These are phyloP conservation scores for Corylus avellana DNA, from an alignment of 306 rosid genomes.

Conservation along the genomic window DNA sequence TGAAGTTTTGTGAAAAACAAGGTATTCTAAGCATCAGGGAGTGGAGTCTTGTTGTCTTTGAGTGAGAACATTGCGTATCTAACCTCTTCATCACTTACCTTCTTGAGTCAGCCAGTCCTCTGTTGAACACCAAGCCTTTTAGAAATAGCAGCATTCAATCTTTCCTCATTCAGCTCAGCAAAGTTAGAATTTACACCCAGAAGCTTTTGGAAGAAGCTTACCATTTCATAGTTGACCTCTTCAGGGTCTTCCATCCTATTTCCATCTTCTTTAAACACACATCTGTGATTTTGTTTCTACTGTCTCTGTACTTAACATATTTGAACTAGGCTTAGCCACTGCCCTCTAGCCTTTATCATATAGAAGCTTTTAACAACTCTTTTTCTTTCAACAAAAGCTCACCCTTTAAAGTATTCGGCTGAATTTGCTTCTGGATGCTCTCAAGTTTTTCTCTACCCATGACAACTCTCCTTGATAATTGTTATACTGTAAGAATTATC, in stretches of 20 bases:
- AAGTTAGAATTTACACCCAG: not conserved
- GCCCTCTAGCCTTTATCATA: not conserved
- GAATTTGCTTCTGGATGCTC: not conserved
- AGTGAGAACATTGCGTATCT: not conserved
- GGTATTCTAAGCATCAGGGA: not conserved
- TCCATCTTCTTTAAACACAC: not conserved
- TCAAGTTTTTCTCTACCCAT: too few relatives aligned
- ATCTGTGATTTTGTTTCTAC: not conserved
- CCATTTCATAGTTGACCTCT: not conserved
- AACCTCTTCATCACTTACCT: not conserved
- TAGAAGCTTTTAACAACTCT: not conserved
- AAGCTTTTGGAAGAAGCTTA: not conserved
- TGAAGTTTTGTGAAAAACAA: not conserved
- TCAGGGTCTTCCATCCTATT: not conserved
- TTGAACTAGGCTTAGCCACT: not conserved
- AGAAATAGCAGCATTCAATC: not conserved
- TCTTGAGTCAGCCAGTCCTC: not conserved
- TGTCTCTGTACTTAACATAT: not conserved
- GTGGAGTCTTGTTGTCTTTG: not conserved
- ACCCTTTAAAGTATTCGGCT: not conserved
- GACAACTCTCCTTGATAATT: too few relatives aligned
- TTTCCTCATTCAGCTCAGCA: not conserved
- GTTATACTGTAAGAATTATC: not conserved
- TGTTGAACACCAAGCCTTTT: not conserved
- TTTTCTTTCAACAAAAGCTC: not conserved